A percentile compares a stretch with the other conserved stretches of the same genome.
Evolutionary conservation across 2,329 filamentous ascomycete species (phyloP).

Genomic region (Colletotrichum musae): DNA sequence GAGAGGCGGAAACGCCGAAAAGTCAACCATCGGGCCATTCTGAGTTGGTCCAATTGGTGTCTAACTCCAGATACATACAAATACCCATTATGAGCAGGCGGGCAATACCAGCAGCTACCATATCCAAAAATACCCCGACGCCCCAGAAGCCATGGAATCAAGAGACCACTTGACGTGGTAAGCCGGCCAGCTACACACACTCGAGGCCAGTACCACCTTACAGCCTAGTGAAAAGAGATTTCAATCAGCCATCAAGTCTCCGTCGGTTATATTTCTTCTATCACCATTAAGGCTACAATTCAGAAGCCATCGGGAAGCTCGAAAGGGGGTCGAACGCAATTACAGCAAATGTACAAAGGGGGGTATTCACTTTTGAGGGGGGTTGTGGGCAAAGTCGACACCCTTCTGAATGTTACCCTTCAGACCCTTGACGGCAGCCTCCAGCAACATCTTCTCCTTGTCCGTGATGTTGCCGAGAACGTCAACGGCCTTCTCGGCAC

Average conservation of each 20-base stretch:
- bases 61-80: constrained; percentile 30
- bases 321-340: constrained; percentile 17
- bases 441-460: constrained; percentile 90
- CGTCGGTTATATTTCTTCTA: constrained; percentile 42
- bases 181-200: constrained; percentile 23
- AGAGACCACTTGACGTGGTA: constrained; percentile 18
- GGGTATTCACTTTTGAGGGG: constrained; percentile 85
- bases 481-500: constrained; percentile 89
- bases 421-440: constrained; percentile 81
- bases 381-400: constrained; percentile 88
- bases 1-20: background rate
- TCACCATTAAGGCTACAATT: constrained; percentile 43
- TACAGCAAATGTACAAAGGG: constrained; percentile 44
- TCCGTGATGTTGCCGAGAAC: constrained; percentile 83
- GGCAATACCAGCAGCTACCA: constrained; percentile 11
- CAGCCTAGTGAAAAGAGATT: constrained; percentile 48
- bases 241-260: constrained; percentile 48
- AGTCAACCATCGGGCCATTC: background rate
- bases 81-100: constrained; percentile 12
- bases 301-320: constrained; percentile 37
- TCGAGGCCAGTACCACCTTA: constrained; percentile 41
- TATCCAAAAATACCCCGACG: constrained; percentile 26
- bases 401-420: constrained; percentile 97
- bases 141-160: constrained; percentile 27
- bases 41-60: constrained; percentile 24